Conservation (phyloP, 208 protist species). For the Acanthamoeba castellanii region DNA sequence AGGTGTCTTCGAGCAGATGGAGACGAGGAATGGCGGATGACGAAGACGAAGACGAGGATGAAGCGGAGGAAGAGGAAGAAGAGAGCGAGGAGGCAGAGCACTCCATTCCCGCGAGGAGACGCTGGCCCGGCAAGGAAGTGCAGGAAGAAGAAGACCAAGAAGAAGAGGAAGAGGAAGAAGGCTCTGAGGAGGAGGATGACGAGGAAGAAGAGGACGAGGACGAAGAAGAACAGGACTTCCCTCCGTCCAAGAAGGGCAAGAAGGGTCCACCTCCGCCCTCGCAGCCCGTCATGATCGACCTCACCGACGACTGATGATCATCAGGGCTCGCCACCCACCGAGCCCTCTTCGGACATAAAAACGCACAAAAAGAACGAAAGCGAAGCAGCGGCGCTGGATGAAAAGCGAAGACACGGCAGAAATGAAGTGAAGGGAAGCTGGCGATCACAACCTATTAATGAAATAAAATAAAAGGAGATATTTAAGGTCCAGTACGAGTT, state of each 20-base stretch:
- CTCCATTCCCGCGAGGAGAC: neutral
- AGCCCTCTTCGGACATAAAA: no score
- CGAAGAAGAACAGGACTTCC: neutral
- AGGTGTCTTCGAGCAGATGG: neutral
- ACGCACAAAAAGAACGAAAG: no score
- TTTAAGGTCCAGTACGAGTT: no score
- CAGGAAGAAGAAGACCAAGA: neutral
- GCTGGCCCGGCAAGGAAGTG: neutral
- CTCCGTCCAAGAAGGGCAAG: neutral
- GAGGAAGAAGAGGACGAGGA: neutral
- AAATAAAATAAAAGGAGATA: no score
- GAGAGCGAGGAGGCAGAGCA: neutral
- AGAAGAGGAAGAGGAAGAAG: neutral
- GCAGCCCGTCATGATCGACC: constrained; percentile 32
- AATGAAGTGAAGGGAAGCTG: no score
- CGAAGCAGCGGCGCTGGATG: no score
- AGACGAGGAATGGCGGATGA: neutral
- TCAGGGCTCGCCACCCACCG: neutral
- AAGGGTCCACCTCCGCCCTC: neutral
- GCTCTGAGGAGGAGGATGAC: neutral
- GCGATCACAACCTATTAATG: no score
- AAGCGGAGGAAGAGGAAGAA: neutral
- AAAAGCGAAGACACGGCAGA: no score
- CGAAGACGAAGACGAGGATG: neutral
- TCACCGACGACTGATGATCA: neutral